Evolutionary conservation across 2,329 filamentous ascomycete species (phyloP), one percentile per base, ranked within the genome.

Genomic region (Pezicula carpinea): DNA sequence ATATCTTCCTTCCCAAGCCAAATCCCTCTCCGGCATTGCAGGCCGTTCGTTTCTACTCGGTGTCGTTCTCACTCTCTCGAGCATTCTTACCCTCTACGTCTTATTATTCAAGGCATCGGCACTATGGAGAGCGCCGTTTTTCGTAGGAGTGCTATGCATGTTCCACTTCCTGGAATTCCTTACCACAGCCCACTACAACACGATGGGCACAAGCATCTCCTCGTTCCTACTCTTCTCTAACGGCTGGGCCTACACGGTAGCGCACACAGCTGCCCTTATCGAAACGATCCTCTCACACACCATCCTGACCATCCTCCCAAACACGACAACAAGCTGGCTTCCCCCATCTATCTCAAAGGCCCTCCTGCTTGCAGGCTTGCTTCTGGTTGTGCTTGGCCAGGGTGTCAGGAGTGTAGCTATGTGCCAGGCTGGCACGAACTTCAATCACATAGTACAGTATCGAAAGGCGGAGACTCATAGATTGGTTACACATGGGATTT

Each of bases 111-210:
- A 17, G 1, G 3, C n/a, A 0, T 42, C 41, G 2, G 44, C 55
- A 1, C 66, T 78, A 47, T 85, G 81, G 81, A 79, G 82, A 47
- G 64, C 78, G 6, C 77, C 80, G 23, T 81, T 84, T 64, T 92
- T 92, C 70, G 61, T 85, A 40, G 70, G 71, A 43, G 72, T 82
- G 13, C 82, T 97, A 40, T 78, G 84, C 21, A 59, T 85, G 23
- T 97, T 97, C 70, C 93, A 99, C 73, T 97, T 96, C 69, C 83
- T 97, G 66, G 93, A 99, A 69, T 99, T 91, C 74, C 95, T 83
- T 76, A 89, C 84, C 26, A 96, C 92, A 0, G 91, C 92, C 7
- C 73, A 76, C 46, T 88, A 87, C 70, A 97, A 97, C 67, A 89
- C 88, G 0, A 75, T 77, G 14, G 75, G 82, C 43, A 89, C 88